These are phyloP conservation scores for Curvularia lunata DNA, from an alignment of 2,329 filamentous ascomycete genomes.

Conservation along the genomic window DNA sequence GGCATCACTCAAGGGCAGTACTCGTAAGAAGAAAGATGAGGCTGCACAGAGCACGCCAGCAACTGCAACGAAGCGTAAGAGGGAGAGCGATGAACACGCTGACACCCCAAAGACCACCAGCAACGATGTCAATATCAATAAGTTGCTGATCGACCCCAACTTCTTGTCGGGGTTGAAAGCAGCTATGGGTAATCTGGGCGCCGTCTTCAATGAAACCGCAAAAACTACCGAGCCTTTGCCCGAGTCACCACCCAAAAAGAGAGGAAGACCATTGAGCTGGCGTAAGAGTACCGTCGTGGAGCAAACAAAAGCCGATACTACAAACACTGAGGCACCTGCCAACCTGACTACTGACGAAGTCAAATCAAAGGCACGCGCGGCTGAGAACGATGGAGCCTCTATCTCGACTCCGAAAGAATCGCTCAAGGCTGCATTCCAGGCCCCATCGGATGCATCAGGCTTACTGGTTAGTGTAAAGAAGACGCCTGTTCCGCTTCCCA, in stretches of 20 bases:
- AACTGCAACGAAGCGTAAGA: constrained; percentile 29
- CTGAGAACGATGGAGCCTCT: background rate
- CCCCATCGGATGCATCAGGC: background rate
- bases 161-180: constrained; percentile 21
- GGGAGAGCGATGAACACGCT: constrained; percentile 10
- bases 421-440: background rate
- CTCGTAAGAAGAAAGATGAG: constrained; percentile 16
- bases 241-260: constrained; percentile 8
- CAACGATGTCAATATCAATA: background rate
- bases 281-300: constrained; percentile 5
- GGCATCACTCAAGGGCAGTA: constrained; percentile 4
- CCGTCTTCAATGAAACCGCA: constrained; percentile 10
- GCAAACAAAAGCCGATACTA: background rate
- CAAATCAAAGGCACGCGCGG: constrained; percentile 7
- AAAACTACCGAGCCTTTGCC: background rate
- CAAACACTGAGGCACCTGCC: background rate
- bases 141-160: constrained; percentile 8
- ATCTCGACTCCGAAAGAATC: background rate
- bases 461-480: constrained; percentile 10
- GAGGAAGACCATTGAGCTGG: constrained; percentile 1
- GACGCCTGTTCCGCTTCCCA: constrained; percentile 13
- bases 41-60: background rate
- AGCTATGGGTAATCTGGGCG: constrained; percentile 15
- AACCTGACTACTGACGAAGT: background rate
- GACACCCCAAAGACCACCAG: background rate